Base-by-base conservation (phyloP, 345 rosid genomes). In the Populus pruinosa region DNA sequence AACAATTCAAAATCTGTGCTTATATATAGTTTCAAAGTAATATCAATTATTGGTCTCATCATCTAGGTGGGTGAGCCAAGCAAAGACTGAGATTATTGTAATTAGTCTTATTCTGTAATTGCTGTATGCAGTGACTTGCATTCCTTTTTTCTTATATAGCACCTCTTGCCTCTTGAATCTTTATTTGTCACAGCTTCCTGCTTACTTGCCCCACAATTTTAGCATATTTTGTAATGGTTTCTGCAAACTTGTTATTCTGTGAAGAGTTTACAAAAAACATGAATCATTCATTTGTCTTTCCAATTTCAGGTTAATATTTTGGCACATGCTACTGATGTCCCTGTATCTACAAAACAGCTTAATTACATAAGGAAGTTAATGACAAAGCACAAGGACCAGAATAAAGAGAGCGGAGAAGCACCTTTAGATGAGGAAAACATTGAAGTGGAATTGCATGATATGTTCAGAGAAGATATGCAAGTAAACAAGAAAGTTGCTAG, bases 251-350 rank as follows among this genome's bases (percentile, higher is more conserved):
- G 20, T 31, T 66, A 11, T 53, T 29, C 47, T 50, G 68, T 12
- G 72, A 20, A 56, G 61, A 76, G 23, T 47, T 47, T 47, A 72
- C 39, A 18, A 70, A 73, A 35, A 70, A 38, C 18, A 5, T 4
- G 69, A 56, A 64, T 66, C 67, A 81, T 78, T 84, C 70, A 76
- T 47, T 41, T 64, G 65, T 80, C n/a, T 64, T 73, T 81, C 75
- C 80, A 55, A 53, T 79, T 74, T 79, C 85, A 96, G 99, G 99
- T 94, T 80, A 93, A 94, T 84, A 86, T 94, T 78, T 86, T 96
- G 93, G 89, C 90, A 69, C 88, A 89, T 88, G 82, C 97, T 59
- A 88, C 95, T 80, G 95, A 91, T 82, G 84, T 83, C 71, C 89
- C 85, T 82, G 91, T 88, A 61, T 90, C 97, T 33, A 84, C 88